These are phyloP conservation scores for Fusarium palustre DNA, from an alignment of 2,329 filamentous ascomycete species.

Conservation along the genomic window DNA sequence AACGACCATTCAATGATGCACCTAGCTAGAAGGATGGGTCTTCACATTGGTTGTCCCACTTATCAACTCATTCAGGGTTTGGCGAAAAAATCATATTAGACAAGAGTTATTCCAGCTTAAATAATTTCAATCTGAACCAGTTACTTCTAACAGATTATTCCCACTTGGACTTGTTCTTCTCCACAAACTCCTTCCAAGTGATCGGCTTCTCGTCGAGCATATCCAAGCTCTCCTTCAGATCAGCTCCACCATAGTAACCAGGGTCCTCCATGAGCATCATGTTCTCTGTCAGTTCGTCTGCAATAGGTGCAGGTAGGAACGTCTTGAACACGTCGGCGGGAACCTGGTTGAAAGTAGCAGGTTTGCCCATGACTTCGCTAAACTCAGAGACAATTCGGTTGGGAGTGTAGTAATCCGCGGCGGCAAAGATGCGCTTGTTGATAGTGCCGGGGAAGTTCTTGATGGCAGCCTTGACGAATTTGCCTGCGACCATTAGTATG, in stretches of 20 bases:
- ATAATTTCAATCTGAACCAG: too few relatives aligned
- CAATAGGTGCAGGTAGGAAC: conserved; percentile 46
- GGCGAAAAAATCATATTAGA: too few relatives aligned
- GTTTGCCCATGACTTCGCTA: conserved; percentile 51
- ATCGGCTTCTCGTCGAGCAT: conserved; percentile 54
- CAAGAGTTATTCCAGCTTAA: too few relatives aligned
- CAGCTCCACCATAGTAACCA: conserved; percentile 55
- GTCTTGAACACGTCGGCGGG: conserved; percentile 53
- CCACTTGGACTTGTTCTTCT: conserved; percentile 50
- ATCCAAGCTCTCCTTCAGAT: conserved; percentile 49
- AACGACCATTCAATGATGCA: not conserved
- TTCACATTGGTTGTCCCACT: too few relatives aligned
- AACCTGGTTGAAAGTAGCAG: conserved; percentile 48
- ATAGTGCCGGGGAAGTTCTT: conserved; percentile 43
- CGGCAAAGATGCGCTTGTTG: conserved; percentile 53
- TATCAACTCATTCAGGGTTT: too few relatives aligned
- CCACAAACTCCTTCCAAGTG: conserved; percentile 54
- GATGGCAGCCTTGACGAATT: conserved; percentile 53
- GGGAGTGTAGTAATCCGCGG: conserved; percentile 53
- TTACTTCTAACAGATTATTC: not conserved
- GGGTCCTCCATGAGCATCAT: conserved; percentile 56
- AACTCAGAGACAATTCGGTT: conserved; percentile 51
- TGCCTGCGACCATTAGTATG: conserved; percentile 31
- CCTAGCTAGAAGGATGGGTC: not conserved
- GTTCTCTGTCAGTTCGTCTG: conserved; percentile 57